A percentile compares a stretch with the other conserved stretches of the same genome.
Evolutionary conservation across 2,329 filamentous ascomycete species (phyloP).

Genomic region (Aureobasidium sp.): DNA sequence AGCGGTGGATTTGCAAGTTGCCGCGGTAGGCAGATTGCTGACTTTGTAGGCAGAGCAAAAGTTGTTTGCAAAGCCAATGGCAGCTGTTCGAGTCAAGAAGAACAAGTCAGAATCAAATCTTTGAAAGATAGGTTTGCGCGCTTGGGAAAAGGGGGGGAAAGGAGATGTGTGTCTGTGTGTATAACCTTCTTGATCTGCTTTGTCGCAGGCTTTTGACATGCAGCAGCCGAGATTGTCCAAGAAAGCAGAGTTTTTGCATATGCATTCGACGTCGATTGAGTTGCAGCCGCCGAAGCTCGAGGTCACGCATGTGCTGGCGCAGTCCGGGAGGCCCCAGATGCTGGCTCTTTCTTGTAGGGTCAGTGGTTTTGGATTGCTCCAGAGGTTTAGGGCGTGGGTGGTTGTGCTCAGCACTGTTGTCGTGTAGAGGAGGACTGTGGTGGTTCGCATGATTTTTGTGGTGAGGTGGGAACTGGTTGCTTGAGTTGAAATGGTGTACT

Average conservation of each 20-base stretch:
- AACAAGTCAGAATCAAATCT: neutral
- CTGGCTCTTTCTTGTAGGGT: conserved; percentile 5
- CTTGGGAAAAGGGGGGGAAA: neutral
- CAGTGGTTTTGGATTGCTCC: neutral
- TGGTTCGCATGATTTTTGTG: neutral
- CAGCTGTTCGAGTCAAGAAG: conserved; percentile 25
- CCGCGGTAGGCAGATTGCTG: conserved; percentile 32
- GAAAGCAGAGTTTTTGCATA: conserved; percentile 34
- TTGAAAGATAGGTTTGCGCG: neutral
- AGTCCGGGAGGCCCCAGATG: conserved; percentile 25
- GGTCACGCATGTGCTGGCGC: conserved; percentile 32
- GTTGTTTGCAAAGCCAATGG: conserved; percentile 35
- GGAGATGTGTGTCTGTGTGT: conserved; percentile 16
- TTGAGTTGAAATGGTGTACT: neutral
- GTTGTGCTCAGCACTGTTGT: neutral
- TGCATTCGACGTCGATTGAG: conserved; percentile 35
- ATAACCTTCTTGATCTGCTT: conserved; percentile 29
- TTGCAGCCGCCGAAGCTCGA: conserved; percentile 33
- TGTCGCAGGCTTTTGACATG: conserved; percentile 31
- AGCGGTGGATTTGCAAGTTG: conserved; percentile 28
- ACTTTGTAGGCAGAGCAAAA: conserved; percentile 36
- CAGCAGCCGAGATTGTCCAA: conserved; percentile 37
- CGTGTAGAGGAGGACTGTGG: neutral
- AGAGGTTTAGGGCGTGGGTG: neutral
- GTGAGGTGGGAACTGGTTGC: neutral